Base-by-base conservation (phyloP, 2,329 filamentous ascomycete species). In the Ilyonectria robusta region DNA sequence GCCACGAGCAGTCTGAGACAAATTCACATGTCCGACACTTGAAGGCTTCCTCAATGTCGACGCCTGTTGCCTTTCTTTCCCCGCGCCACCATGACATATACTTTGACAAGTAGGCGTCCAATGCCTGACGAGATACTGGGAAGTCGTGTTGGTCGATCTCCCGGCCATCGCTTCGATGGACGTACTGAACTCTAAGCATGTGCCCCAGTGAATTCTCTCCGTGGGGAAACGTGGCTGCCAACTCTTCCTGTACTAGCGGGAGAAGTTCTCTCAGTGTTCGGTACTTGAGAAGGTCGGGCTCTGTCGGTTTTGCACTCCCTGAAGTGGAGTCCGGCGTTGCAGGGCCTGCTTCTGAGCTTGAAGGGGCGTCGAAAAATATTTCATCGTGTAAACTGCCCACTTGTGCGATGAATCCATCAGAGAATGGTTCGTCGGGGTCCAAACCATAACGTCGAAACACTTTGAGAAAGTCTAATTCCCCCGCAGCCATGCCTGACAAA, bases 81-180 rank as follows among this genome's bases (percentile, higher is more conserved):
- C 95, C 95, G 35, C 88, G 89, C 95, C 95, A 98, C 94, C 94
- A 98, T n/a, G 85, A 79, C 87, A 98, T 89, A 70, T 93, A 91
- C 3, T 89, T 85, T 0, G 81, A 77, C 3, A 97, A 78, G 76
- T 97, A 97, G 1, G 79, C 81, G 11, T 91, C 86, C 48, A 98
- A 82, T 3, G 84, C 84, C 1, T 84, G 78, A 0, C 86, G 83
- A 62, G 95, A 92, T 76, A 94, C 93, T 0, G 89, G 84, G 71
- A 96, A 87, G 2, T 92, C 83, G 50, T 86, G 84, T 7, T 83
- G 81, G n/a, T 90, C 83, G 8, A 89, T 85, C 55, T 85, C 80
- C 1, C 82, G 81, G 2, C 89, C 89, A 48, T 89, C 83, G 3
- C 77, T 78, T 8, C 86, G 83, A 68, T 85, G 84, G 2, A 87